Evolutionary conservation across 192 early-diverging fungal species (phyloP).

Genomic region (Lobulomyces angularis): DNA sequence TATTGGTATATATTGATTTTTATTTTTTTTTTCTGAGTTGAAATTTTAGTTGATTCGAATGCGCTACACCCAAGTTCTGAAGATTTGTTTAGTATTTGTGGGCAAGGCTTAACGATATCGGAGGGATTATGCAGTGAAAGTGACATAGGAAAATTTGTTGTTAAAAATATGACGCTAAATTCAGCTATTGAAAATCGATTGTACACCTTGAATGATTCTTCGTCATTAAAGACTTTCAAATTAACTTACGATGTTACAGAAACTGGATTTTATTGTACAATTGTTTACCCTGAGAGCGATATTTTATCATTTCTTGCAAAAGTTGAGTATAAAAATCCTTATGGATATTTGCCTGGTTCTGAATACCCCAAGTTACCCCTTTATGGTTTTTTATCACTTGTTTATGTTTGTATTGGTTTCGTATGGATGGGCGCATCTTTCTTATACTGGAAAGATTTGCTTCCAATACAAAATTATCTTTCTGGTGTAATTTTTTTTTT

Average conservation of each 20-base stretch:
- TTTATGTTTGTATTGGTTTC: slow-evolving; percentile 62
- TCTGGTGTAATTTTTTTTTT: slow-evolving; percentile 74
- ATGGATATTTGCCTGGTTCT: slow-evolving; percentile 69
- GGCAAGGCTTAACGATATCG: slow-evolving; percentile 3
- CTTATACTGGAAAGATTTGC: slow-evolving; percentile 73
- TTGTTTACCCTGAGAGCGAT: slow-evolving; percentile 23
- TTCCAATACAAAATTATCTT: slow-evolving; percentile 86
- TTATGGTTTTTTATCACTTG: slow-evolving; percentile 58
- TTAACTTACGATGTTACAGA: slow-evolving; percentile 51
- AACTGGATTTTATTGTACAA: slow-evolving; percentile 81
- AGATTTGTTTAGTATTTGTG: slow-evolving; percentile 7
- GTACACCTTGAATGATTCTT: slow-evolving; percentile 6
- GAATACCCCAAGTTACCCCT: slow-evolving; percentile 83
- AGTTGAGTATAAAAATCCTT: slow-evolving; percentile 61
- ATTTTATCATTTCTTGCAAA: slow-evolving; percentile 34
- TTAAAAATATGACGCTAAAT: slow-evolving; percentile 8
- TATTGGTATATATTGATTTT: slow-evolving; percentile 9
- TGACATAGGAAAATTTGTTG: slow-evolving; percentile 16
- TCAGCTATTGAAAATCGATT: slow-evolving; percentile 16
- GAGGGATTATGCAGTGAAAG: slow-evolving; percentile 10
- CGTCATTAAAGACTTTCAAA: neutral
- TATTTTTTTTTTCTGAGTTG: too few species aligned
- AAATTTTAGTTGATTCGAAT: too few species aligned
- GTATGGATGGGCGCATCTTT: slow-evolving; percentile 70
- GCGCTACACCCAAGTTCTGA: neutral